Base-by-base conservation (phyloP, 352 stramenopile species). In the Pythium dissotocum region DNA sequence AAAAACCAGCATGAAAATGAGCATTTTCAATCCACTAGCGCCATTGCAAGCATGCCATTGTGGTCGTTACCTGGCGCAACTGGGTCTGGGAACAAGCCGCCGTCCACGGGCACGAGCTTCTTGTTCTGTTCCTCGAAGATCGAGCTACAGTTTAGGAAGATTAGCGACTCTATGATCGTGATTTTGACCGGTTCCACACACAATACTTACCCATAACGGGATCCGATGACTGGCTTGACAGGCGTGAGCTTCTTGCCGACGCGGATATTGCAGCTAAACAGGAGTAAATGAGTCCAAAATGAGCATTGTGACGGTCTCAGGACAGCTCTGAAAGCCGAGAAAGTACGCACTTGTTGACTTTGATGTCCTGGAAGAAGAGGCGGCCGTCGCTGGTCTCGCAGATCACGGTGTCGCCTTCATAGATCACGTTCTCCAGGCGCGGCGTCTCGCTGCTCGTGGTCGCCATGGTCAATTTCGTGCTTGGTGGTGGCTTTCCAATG, bases 91-190 rank as follows among this genome's bases (percentile, higher is more conserved):
- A 95, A 95, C 7, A 95, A 67, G 2, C 87, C 87, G 51, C 84
- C 87, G 12, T 77, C 77, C 35, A 94, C 85, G 16, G 83, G 64
- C 26, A 92, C 79, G 21, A 95, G 71, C 49, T 79, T 80, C 62
- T 95, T 93, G 76, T 94, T 89, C 63, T 91, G 85, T 69, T 91
- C 83, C 54, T 95, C 87, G 62, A 95, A 95, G 56, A 92, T 88
- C 26, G 84, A 75, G 55, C 85, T 90, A 51, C 12, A 36, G 57
- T 33, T 38, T 44, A 10, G 9, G 1, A 10, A 18, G 46, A 16
- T 53, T 53, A 53, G 46, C 46, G 13, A 53, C 46, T 44, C 36
- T 14, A 44, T 5, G 10, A 44, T 3, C 10, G 8, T 12, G 4
- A 10, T 0, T 44, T 44, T 16, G 36, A 44, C 36, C 36, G 10